Base-by-base conservation (phyloP, 345 rosid species). In the Zanthoxylum bungeanum region DNA sequence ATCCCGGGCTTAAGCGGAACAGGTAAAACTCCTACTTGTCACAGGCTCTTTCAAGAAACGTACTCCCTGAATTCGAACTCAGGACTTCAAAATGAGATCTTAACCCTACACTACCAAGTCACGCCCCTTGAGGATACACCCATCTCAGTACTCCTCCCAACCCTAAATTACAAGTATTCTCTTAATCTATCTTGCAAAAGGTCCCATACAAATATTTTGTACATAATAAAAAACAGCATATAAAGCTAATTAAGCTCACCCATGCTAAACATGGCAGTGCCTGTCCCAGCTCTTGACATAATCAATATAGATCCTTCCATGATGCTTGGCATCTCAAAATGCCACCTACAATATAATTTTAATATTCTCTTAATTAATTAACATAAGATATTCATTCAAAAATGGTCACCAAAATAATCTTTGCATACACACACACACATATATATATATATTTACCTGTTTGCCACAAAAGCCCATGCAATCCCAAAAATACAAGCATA, bases 251-350 rank as follows among this genome's bases (percentile, higher is more conserved):
- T n/a, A 49, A 16, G 3, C 83, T 81, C 69, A 95, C 99, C 99
- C 86, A 95, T 85, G 77, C 81, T 90, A 76, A 95, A 95, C 98
- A 95, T 92, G 75, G 96, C 95, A 73, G 99, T 92, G 76, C 99
- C 97, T 17, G 89, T 86, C 40, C 96, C 98, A 68, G 96, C 96
- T 78, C 73, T 94, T n/a, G 98, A 90, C 90, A 94, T 80, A 51
- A 92, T 89, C 72, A 82, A 71, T 40, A 92, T 78, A 4, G 95
- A 92, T 34, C 85, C 97, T 31, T 90, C 97, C 72, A 94, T 40
- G 17, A 94, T 83, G 76, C 84, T 84, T 16, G 98, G 98, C 98
- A 92, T 88, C 80, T 72, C 82, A 28, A 92, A 51, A 81, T 88
- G 86, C 88, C 92, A 90, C 90, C 97, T 94, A 30, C 55, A 70